Evolutionary conservation across 2,329 filamentous ascomycete species (phyloP).

Genomic region (Aureobasidium sp.): DNA sequence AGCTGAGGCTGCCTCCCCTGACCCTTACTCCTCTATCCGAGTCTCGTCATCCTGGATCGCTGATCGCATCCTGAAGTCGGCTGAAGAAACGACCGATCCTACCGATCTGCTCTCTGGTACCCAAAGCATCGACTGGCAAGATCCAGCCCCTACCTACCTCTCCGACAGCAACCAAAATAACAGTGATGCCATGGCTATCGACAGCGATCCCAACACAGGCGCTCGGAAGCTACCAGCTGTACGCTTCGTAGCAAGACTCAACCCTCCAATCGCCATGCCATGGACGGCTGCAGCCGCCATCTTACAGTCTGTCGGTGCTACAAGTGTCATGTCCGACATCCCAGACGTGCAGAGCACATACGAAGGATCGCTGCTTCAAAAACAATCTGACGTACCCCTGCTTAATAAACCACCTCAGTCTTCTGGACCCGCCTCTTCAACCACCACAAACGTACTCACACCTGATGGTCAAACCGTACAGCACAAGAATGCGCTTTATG

Average conservation of each 20-base stretch:
- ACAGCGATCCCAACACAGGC: slow-evolving; percentile 49
- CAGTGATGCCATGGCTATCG: slow-evolving; percentile 60
- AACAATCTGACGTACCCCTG: slow-evolving; percentile 1
- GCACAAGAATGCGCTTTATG: slow-evolving; percentile 68
- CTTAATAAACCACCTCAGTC: slow-evolving; percentile 19
- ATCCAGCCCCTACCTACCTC: slow-evolving; percentile 72
- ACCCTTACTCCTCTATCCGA: slow-evolving; percentile 67
- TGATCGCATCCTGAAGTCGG: slow-evolving; percentile 66
- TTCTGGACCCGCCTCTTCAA: slow-evolving; percentile 18
- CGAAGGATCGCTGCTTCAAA: slow-evolving; percentile 15
- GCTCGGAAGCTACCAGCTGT: slow-evolving; percentile 69
- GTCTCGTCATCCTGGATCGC: slow-evolving; percentile 81
- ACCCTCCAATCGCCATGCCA: slow-evolving; percentile 78
- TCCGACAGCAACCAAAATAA: slow-evolving; percentile 33
- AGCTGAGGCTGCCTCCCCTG: slow-evolving; percentile 57
- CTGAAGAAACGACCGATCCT: slow-evolving; percentile 32
- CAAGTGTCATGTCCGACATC: background rate
- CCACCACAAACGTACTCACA: slow-evolving; percentile 19
- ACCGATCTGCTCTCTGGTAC: slow-evolving; percentile 38
- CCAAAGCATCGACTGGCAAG: slow-evolving; percentile 70
- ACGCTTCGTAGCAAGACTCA: slow-evolving; percentile 78
- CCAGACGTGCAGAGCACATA: slow-evolving; percentile 8
- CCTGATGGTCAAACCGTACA: slow-evolving; percentile 26
- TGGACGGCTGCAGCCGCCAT: slow-evolving; percentile 70
- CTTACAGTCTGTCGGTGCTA: slow-evolving; percentile 56